Evolutionary conservation across 352 stramenopile genomes (phyloP), one percentile per base, ranked within the genome.

Genomic region (Phytophthora sp.): DNA sequence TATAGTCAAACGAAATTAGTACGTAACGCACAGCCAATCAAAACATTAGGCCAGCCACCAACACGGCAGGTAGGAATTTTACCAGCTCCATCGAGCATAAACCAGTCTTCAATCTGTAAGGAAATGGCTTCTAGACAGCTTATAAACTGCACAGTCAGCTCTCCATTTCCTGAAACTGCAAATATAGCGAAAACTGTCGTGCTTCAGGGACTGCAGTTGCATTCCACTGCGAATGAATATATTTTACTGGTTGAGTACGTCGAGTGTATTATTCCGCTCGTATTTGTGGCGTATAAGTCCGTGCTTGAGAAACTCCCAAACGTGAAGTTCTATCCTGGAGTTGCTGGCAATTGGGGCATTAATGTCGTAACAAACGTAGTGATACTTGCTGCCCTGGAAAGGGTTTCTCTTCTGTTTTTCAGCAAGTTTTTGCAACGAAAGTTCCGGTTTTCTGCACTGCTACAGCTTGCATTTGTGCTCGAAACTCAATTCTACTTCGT

Each of bases 401-500:
- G 76, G 10, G 32, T 45, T 5, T 80, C 69, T 4, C 62, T 82
- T 10, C 4, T 78, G 15, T 27, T 28, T 1, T 17, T 85, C 1
- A 55, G 65, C 18, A 2, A 39, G 2, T 32, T 71, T 31, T 17
- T 84, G 5, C 24, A 66, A 20, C 56, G 51, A 11, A 69, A 67
- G 31, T 68, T 75, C 13, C n/a, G 17, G 2, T 53, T 82, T 15
- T 76, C 68, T 6, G 51, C 69, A 7, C 23, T 79, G 1, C 54
- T 57, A 6, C 69, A 76, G 12, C 54, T 84, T 10, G 65, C 54
- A 6, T 84, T 82, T 20, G 72, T 78, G 27, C 58, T 84, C 5
- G 54, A 76, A 35, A 76, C 50, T 0, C 69, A 84, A 45, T 17
- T 56, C 23, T 50, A 17, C 8, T 10, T 24, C 0, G 51, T 68